Evolutionary conservation across 768 basidiomycete genomes (phyloP).

Genomic region (Rhizopogon salebrosus): DNA sequence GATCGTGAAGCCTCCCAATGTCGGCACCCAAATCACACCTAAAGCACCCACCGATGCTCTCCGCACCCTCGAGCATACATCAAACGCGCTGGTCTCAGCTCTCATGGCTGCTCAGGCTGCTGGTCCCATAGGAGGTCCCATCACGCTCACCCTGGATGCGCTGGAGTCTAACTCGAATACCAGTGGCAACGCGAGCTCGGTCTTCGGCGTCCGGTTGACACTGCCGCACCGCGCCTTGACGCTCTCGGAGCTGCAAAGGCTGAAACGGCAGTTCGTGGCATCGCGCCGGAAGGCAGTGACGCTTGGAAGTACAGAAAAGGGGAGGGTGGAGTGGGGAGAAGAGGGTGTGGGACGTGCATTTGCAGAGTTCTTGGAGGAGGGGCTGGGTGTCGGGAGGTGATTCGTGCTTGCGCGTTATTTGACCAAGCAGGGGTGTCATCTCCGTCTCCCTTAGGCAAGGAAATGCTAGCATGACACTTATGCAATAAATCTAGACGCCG

Average conservation of each 20-base stretch:
- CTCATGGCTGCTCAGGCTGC: constrained; percentile 64
- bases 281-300: constrained; percentile 88
- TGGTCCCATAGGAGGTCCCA: constrained; percentile 41
- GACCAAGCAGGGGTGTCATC: not conserved
- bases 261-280: constrained; percentile 88
- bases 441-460: too few species aligned
- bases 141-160: constrained; percentile 34
- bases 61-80: constrained; percentile 76
- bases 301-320: constrained; percentile 74
- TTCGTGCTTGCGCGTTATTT: not conserved
- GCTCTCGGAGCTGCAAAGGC: constrained; percentile 80
- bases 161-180: constrained; percentile 20
- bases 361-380: constrained; percentile 63
- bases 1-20: constrained; percentile 80
- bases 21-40: constrained; percentile 67
- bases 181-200: not conserved
- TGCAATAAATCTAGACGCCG: too few species aligned
- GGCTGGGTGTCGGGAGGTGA: not conserved
- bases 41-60: constrained; percentile 89
- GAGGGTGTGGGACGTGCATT: constrained; percentile 67
- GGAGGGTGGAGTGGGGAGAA: constrained; percentile 72
- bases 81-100: constrained; percentile 62
- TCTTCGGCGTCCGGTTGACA: constrained; percentile 41
- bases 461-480: too few species aligned
- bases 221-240: constrained; percentile 73